phyloP scores from a whole-genome alignment of 2,329 filamentous ascomycete genomes.

The Xylariomycetidae sp. region DNA sequence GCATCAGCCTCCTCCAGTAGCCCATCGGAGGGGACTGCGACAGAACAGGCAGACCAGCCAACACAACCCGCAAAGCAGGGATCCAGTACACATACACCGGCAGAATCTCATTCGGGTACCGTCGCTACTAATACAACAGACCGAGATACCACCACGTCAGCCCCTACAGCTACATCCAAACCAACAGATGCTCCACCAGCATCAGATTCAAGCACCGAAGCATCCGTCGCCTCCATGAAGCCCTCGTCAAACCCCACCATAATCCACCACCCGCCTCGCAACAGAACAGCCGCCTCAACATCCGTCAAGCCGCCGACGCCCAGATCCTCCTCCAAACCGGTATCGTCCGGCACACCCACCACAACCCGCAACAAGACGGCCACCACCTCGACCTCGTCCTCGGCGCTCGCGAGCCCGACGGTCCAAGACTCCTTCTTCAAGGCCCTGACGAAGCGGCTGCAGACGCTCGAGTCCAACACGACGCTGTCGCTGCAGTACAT shows the following conservation, averaged over 20 bases:
- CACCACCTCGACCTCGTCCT: slow-evolving; percentile 33
- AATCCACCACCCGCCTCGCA: too few species aligned
- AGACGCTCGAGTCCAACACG: slow-evolving; percentile 86
- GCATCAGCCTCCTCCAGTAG: slow-evolving; percentile 7
- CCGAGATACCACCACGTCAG: too few species aligned
- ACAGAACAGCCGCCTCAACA: slow-evolving; percentile 19
- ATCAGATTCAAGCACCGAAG: too few species aligned
- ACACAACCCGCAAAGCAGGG: slow-evolving; percentile 8
- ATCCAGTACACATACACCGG: slow-evolving; percentile 7
- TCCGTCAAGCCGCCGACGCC: slow-evolving; percentile 26
- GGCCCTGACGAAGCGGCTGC: slow-evolving; percentile 86
- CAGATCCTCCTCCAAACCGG: slow-evolving; percentile 8
- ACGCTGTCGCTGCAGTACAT: slow-evolving; percentile 93
- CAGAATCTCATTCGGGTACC: slow-evolving; percentile 8
- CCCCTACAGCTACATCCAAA: too few species aligned
- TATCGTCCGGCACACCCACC: slow-evolving; percentile 19
- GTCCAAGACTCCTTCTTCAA: slow-evolving; percentile 99
- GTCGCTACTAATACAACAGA: too few species aligned
- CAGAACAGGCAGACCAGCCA: slow-evolving; percentile 12
- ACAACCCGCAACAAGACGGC: slow-evolving; percentile 31
- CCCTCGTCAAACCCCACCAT: too few species aligned
- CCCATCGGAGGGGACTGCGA: slow-evolving; percentile 11
- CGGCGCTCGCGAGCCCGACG: slow-evolving; percentile 62
- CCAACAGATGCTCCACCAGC: too few species aligned
- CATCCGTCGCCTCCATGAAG: too few species aligned